Conservation (phyloP, 1,284 basidiomycete genomes). For the Vanrija sp. region DNA sequence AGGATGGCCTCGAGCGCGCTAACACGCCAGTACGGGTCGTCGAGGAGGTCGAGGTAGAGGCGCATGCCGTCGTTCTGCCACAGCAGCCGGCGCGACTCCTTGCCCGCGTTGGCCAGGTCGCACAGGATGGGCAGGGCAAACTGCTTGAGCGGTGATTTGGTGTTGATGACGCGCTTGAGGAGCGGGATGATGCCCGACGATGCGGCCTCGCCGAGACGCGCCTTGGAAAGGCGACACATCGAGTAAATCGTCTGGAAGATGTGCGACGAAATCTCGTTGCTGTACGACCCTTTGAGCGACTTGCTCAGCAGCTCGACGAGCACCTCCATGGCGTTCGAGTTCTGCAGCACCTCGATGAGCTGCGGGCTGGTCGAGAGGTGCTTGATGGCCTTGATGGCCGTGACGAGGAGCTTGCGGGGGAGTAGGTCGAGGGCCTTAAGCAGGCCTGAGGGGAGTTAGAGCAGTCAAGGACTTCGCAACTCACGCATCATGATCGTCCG, state of each 20-base stretch:
- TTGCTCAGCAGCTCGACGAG: conserved; percentile 78
- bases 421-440: conserved; percentile 77
- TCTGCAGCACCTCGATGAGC: conserved; percentile 87
- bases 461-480: conserved; percentile 37
- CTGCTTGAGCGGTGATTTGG: conserved; percentile 86
- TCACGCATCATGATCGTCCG: conserved; percentile 82
- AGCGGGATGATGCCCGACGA: conserved; percentile 90
- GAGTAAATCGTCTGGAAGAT: conserved; percentile 94
- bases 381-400: conserved; percentile 90
- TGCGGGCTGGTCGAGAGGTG: conserved; percentile 90
- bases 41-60: conserved; percentile 77
- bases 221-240: conserved; percentile 88
- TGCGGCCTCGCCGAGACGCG: conserved; percentile 92
- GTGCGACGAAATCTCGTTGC: conserved; percentile 73
- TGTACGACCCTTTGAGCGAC: conserved; percentile 71
- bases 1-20: conserved; percentile 85
- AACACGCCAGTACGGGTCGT: conserved; percentile 94
- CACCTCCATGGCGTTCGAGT: conserved; percentile 90
- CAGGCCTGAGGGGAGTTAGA: conserved; percentile 56
- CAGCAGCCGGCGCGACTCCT: conserved; percentile 76
- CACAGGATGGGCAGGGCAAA: conserved; percentile 95
- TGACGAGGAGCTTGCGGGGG: conserved; percentile 76
- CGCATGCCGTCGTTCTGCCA: conserved; percentile 82
- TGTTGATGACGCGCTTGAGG: conserved; percentile 79
- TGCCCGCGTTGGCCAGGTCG: conserved; percentile 88